phyloP scores from a whole-genome alignment of 208 protist genomes.

The Eutreptiella sp. region DNA sequence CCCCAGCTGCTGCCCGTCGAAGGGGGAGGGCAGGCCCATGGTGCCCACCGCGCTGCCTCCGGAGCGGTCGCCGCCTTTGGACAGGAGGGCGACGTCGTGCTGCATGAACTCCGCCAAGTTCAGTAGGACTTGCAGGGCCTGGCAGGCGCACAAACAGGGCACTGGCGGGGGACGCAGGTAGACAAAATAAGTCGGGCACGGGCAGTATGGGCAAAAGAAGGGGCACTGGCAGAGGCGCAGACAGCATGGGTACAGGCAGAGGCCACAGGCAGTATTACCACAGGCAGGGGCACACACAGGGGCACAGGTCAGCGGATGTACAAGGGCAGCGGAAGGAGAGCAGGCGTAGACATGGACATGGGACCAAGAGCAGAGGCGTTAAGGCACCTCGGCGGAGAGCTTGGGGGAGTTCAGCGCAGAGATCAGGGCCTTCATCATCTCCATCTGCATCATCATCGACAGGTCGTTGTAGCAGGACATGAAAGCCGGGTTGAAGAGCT shows the following conservation, averaged over 20 bases:
- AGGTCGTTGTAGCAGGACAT: conserved; percentile 81
- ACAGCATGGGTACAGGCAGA: too few relatives aligned
- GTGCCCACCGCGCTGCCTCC: conserved; percentile 35
- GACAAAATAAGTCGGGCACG: too few relatives aligned
- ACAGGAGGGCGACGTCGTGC: conserved; percentile 72
- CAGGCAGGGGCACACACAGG: too few relatives aligned
- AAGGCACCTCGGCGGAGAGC: conserved; percentile 74
- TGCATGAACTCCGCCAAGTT: conserved; percentile 96
- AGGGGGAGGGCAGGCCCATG: conserved; percentile 52
- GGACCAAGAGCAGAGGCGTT: too few relatives aligned
- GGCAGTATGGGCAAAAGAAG: too few relatives aligned
- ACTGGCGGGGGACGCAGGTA: too few relatives aligned
- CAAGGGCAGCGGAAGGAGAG: too few relatives aligned
- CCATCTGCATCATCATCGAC: conserved; percentile 30
- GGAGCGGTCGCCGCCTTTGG: conserved; percentile 8
- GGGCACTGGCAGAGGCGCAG: too few relatives aligned
- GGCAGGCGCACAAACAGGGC: too few relatives aligned
- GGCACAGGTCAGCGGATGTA: too few relatives aligned
- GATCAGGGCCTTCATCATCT: conserved; percentile 38
- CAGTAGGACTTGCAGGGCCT: conserved; percentile 88
- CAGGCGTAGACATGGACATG: too few relatives aligned
- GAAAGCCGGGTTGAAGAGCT: conserved; percentile 84
- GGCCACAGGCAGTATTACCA: too few relatives aligned
- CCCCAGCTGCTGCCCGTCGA: conserved; percentile 76
- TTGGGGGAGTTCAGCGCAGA: conserved; percentile 57